These are phyloP conservation scores for Malus hybrid DNA, from an alignment of 331 rosid genomes.

Conservation along the genomic window DNA sequence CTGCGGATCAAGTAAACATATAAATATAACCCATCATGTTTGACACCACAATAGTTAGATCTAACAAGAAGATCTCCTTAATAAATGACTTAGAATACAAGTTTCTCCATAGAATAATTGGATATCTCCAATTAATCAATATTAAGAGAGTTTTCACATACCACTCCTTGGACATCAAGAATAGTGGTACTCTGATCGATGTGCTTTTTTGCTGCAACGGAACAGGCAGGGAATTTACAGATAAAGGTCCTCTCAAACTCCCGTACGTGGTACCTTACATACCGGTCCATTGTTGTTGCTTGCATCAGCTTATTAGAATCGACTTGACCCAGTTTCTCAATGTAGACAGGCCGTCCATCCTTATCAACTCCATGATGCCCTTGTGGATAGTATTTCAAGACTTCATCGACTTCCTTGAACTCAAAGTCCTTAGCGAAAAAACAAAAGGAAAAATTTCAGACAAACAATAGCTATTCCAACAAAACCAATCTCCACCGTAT, in stretches of 20 bases:
- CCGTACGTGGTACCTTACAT: slow-evolving; percentile 65
- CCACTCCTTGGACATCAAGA: slow-evolving; percentile 98
- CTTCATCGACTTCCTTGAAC: slow-evolving; percentile 71
- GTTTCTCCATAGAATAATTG: neutral
- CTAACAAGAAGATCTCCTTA: neutral
- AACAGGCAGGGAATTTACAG: slow-evolving; percentile 82
- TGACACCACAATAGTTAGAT: neutral
- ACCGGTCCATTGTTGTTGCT: slow-evolving; percentile 81
- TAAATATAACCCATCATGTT: neutral
- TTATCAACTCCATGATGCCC: slow-evolving; percentile 93
- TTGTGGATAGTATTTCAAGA: slow-evolving; percentile 90
- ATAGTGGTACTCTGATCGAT: slow-evolving; percentile 91
- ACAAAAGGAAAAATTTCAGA: slow-evolving; percentile 12
- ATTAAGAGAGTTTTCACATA: slow-evolving; percentile 16
- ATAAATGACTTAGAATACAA: neutral
- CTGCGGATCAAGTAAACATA: slow-evolving; percentile 17
- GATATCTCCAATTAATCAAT: neutral
- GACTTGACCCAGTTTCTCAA: slow-evolving; percentile 78
- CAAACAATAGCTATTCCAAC: neutral
- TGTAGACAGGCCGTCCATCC: slow-evolving; percentile 82
- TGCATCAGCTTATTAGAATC: slow-evolving; percentile 79
- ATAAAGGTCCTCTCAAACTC: slow-evolving; percentile 83
- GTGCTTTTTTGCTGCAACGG: slow-evolving; percentile 79
- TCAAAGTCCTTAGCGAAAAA: slow-evolving; percentile 60
- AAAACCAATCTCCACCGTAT: neutral